Conservation (phyloP, 305 asterid genomes). For the Fraxinus paxiana region DNA sequence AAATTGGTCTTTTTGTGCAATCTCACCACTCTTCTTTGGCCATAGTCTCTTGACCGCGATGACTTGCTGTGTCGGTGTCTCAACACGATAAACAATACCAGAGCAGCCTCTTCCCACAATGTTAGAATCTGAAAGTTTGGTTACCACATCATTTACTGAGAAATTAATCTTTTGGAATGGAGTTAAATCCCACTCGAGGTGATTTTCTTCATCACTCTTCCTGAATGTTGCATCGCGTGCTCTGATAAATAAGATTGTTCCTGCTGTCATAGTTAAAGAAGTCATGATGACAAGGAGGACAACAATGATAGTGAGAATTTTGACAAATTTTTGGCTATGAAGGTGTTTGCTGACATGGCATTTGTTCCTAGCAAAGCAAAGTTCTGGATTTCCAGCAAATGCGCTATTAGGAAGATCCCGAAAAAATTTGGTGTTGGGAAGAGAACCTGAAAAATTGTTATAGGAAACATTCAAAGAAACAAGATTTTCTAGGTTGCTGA, state of each 20-base stretch:
- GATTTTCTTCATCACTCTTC: constrained; percentile 43
- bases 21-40: constrained; percentile 52
- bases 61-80: constrained; percentile 40
- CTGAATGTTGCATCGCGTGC: constrained; percentile 24
- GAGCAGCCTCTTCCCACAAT: constrained; percentile 66
- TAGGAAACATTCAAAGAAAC: constrained; percentile 61
- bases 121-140: constrained; percentile 52
- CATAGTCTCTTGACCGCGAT: constrained; percentile 63
- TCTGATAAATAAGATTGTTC: constrained; percentile 34
- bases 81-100: constrained; percentile 60
- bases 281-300: constrained; percentile 37
- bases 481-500: constrained; percentile 56
- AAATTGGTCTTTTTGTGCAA: constrained; percentile 48
- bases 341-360: constrained; percentile 32
- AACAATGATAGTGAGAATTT: constrained; percentile 34
- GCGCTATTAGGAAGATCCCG: constrained; percentile 43
- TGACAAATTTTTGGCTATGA: constrained; percentile 34
- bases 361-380: constrained; percentile 38
- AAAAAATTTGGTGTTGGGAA: constrained; percentile 57
- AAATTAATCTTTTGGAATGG: constrained; percentile 64
- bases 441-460: constrained; percentile 55
- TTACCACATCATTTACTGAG: constrained; percentile 54
- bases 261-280: constrained; percentile 30
- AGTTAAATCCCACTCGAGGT: constrained; percentile 50
- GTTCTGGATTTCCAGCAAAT: constrained; percentile 50